These are phyloP conservation scores for Guyanaporus albipodus DNA, from an alignment of 768 basidiomycete species.

Conservation along the genomic window DNA sequence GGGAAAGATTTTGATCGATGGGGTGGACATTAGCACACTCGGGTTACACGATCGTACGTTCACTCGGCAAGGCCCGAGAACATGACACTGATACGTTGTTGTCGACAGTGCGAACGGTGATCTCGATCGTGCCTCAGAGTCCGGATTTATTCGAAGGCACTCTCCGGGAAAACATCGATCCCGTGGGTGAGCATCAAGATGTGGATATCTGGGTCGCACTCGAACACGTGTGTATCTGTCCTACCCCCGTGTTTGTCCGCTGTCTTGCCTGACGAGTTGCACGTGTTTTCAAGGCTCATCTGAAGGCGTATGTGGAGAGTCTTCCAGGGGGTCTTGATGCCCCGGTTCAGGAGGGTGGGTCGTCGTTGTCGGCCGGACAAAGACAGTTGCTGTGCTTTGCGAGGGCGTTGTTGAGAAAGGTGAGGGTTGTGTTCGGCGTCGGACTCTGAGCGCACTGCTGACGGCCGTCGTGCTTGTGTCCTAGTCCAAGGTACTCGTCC, in stretches of 20 bases:
- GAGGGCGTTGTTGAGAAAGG: constrained; percentile 75
- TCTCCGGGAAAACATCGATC: constrained; percentile 86
- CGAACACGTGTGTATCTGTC: constrained; percentile 44
- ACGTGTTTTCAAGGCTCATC: constrained; percentile 48
- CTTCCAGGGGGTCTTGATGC: constrained; percentile 70
- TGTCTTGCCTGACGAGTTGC: not conserved
- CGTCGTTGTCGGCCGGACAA: constrained; percentile 82
- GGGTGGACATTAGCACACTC: constrained; percentile 69
- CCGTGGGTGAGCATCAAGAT: constrained; percentile 69
- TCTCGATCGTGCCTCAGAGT: constrained; percentile 85
- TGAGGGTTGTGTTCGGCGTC: constrained; percentile 17
- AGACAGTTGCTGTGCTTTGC: constrained; percentile 88
- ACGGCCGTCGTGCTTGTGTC: constrained; percentile 5
- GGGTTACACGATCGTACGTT: constrained; percentile 57
- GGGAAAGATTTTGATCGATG: constrained; percentile 70
- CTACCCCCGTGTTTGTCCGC: rapidly evolving
- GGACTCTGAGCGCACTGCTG: not conserved
- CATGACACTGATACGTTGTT: not conserved
- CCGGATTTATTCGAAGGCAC: constrained; percentile 71
- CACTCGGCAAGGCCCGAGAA: too few relatives aligned
- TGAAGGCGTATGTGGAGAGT: constrained; percentile 65
- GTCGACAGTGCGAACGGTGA: constrained; percentile 58
- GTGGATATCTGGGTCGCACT: constrained; percentile 85
- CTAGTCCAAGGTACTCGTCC: constrained; percentile 79
- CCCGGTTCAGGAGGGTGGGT: constrained; percentile 70